These are phyloP conservation scores for Plenodomus lindquistii DNA, from an alignment of 2,329 filamentous ascomycete species.

Conservation along the genomic window DNA sequence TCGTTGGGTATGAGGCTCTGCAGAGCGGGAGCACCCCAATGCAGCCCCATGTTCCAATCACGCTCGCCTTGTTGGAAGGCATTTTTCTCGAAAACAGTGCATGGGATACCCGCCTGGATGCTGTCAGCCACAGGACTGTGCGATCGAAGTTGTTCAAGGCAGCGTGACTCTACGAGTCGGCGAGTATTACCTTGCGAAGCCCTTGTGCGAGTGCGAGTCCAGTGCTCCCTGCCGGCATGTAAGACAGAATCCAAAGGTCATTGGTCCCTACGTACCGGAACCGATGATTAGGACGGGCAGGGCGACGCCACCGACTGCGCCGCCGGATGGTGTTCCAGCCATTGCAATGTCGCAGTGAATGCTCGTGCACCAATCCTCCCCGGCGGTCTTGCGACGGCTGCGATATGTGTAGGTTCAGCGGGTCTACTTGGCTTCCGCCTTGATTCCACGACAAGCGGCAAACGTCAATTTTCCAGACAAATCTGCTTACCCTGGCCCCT, in stretches of 20 bases:
- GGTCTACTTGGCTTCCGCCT: not conserved
- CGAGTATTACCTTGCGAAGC: slow-evolving; percentile 34
- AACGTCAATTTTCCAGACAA: too few relatives aligned
- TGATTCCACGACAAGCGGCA: too few relatives aligned
- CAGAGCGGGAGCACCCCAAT: slow-evolving; percentile 63
- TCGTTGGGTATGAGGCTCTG: slow-evolving; percentile 56
- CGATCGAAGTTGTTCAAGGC: not conserved
- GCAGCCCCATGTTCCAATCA: slow-evolving; percentile 68
- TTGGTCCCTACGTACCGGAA: slow-evolving; percentile 29
- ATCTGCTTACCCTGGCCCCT: slow-evolving; percentile 2
- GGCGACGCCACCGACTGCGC: not conserved
- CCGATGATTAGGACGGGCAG: slow-evolving; percentile 38
- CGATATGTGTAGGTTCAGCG: not conserved
- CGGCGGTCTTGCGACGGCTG: too few relatives aligned
- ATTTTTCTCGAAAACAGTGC: slow-evolving; percentile 62
- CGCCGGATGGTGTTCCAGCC: not conserved
- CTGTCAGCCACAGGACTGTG: slow-evolving; percentile 8
- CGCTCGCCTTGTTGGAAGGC: slow-evolving; percentile 49
- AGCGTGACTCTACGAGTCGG: not conserved
- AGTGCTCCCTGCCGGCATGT: slow-evolving; percentile 32
- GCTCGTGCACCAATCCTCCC: not conserved
- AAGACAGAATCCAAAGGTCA: slow-evolving; percentile 10
- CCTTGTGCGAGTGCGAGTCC: slow-evolving; percentile 45
- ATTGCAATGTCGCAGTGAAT: not conserved
- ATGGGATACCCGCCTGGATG: slow-evolving; percentile 43